phyloP scores from a whole-genome alignment of 495 filamentous ascomycete genomes.

The Bryoglossum gracile region DNA sequence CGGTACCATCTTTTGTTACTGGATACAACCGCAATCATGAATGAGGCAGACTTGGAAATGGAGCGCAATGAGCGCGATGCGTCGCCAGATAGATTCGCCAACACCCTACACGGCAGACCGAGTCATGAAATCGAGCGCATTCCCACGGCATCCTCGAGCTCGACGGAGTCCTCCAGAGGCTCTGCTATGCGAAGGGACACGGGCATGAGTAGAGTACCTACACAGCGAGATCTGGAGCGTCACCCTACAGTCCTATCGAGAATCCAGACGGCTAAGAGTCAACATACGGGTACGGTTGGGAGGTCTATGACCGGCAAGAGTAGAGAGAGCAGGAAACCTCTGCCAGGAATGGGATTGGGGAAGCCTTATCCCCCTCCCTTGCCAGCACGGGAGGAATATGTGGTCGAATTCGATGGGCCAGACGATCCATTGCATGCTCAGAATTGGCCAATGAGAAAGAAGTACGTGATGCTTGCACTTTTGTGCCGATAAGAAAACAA shows the following conservation, averaged over 20 bases:
- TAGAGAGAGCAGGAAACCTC: constrained; percentile 45
- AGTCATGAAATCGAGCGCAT: constrained; percentile 41
- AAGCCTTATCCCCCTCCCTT: constrained; percentile 71
- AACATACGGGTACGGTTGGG: constrained; percentile 72
- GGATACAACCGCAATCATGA: constrained; percentile 24
- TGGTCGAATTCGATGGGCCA: constrained; percentile 77
- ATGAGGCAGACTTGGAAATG: constrained; percentile 46
- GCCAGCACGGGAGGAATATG: constrained; percentile 71
- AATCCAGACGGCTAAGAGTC: constrained; percentile 65
- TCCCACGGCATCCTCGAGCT: constrained; percentile 40
- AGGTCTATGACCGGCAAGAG: constrained; percentile 38
- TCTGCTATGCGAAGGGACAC: constrained; percentile 16
- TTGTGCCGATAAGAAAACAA: no score
- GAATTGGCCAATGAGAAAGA: constrained; percentile 75
- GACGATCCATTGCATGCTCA: constrained; percentile 75
- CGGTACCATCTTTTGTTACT: neutral
- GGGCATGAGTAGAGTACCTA: constrained; percentile 29
- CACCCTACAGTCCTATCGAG: constrained; percentile 68
- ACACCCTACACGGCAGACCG: constrained; percentile 6
- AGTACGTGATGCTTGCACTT: no score
- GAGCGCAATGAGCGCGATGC: constrained; percentile 37
- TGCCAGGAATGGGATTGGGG: constrained; percentile 58
- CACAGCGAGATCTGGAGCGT: constrained; percentile 59
- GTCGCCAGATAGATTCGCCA: constrained; percentile 17
- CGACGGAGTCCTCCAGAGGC: constrained; percentile 34